Conservation (phyloP, 2,329 filamentous ascomycete species). For the Thelonectria discophora region DNA sequence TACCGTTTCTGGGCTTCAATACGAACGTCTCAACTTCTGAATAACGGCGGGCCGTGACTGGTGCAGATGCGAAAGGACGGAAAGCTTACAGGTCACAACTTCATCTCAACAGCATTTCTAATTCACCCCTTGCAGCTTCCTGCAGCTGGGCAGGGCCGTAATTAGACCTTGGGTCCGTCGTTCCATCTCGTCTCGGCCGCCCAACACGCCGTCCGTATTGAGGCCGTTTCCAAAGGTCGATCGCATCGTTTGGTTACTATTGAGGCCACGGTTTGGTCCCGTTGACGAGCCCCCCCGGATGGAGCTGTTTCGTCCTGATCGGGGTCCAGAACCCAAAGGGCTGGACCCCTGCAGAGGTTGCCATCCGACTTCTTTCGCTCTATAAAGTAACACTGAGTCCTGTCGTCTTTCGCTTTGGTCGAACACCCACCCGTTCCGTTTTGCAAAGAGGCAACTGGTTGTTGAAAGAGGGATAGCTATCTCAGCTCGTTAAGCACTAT, state of each 20-base stretch:
- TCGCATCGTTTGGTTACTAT: slow-evolving; percentile 12
- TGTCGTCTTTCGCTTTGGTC: slow-evolving; percentile 27
- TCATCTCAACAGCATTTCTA: too few relatives aligned
- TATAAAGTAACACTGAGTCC: slow-evolving; percentile 23
- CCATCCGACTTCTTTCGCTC: neutral
- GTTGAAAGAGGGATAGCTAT: neutral
- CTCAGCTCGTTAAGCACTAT: slow-evolving; percentile 10
- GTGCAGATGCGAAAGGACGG: too few relatives aligned
- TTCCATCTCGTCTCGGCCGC: slow-evolving; percentile 14
- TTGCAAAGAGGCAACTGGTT: neutral
- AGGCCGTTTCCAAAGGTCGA: slow-evolving; percentile 13
- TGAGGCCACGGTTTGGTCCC: slow-evolving; percentile 20
- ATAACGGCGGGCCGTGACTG: slow-evolving; percentile 3
- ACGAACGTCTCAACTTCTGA: slow-evolving; percentile 11
- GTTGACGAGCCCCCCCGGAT: slow-evolving; percentile 15
- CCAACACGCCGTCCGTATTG: slow-evolving; percentile 27
- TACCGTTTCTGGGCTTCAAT: slow-evolving; percentile 19
- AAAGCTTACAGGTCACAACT: neutral
- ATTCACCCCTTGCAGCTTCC: neutral
- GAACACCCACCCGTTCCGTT: slow-evolving; percentile 27
- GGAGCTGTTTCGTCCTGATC: neutral
- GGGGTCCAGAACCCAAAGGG: neutral
- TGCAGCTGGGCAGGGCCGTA: slow-evolving; percentile 3
- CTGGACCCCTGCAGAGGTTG: neutral
- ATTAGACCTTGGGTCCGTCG: slow-evolving; percentile 3